phyloP scores from a whole-genome alignment of 768 basidiomycete genomes.

The Leccinum broughii region DNA sequence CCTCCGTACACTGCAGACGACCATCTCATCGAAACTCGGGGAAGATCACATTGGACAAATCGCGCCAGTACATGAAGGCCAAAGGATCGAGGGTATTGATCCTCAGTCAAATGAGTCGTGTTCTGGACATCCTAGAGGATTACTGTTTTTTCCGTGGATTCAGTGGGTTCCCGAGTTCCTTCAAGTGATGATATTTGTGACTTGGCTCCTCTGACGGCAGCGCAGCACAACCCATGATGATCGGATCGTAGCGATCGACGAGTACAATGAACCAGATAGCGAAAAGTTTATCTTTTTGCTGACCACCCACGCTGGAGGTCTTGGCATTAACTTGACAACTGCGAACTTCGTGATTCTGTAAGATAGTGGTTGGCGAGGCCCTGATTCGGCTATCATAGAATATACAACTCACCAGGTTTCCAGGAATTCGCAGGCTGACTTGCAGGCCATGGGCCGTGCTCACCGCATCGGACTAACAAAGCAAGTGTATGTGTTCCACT shows the following conservation, averaged over 20 bases:
- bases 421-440: conserved; percentile 98
- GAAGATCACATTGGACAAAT: conserved; percentile 96
- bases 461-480: conserved; percentile 95
- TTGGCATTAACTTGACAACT: conserved; percentile 94
- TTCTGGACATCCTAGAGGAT: conserved; percentile 93
- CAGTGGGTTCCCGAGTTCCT: conserved; percentile 51
- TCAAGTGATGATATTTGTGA: conserved; percentile 5
- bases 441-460: conserved; percentile 98
- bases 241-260: conserved; percentile 93
- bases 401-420: conserved; percentile 6
- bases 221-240: conserved; percentile 85
- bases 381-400: background rate
- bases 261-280: conserved; percentile 91
- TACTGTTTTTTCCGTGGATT: conserved; percentile 91
- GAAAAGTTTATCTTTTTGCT: conserved; percentile 97
- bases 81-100: conserved; percentile 96
- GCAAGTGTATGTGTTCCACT: conserved; percentile 86
- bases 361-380: conserved; percentile 87
- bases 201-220: conserved; percentile 65
- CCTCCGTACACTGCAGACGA: conserved; percentile 98
- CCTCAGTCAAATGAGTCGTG: conserved; percentile 99
- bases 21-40: conserved; percentile 90
- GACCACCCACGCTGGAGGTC: conserved; percentile 93
- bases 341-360: conserved; percentile 96
- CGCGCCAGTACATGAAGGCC: conserved; percentile 83